These are phyloP conservation scores for Yamagishiella unicocca DNA, from an alignment of 139 green algal genomes.

Conservation along the genomic window DNA sequence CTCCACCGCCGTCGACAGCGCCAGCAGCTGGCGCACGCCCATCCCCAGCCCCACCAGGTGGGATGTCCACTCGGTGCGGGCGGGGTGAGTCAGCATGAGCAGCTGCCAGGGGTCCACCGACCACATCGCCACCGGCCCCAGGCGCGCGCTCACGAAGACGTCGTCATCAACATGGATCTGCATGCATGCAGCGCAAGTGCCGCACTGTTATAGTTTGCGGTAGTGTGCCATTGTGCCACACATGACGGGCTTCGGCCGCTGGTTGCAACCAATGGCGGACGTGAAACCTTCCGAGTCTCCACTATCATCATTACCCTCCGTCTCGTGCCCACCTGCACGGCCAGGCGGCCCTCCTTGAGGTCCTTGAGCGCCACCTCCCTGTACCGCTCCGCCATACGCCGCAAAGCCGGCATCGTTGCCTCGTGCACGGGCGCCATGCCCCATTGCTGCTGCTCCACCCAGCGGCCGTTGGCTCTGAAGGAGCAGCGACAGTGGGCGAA, in stretches of 20 bases:
- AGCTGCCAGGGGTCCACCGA: slow-evolving; percentile 27
- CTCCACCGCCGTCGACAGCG: slow-evolving; percentile 36
- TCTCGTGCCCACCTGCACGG: slow-evolving; percentile 38
- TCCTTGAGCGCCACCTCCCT: slow-evolving; percentile 23
- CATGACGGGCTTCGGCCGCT: no score
- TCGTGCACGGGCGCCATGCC: slow-evolving; percentile 26
- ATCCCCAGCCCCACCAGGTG: slow-evolving; percentile 41
- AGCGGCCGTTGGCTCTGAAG: slow-evolving; percentile 36
- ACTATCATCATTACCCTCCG: no score
- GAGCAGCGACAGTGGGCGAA: no score
- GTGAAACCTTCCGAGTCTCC: no score
- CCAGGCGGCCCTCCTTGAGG: slow-evolving; percentile 11
- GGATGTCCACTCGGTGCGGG: slow-evolving; percentile 11
- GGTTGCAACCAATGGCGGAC: no score
- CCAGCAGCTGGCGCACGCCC: slow-evolving; percentile 42
- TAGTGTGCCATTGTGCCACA: no score
- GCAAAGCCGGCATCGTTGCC: neutral
- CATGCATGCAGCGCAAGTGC: no score
- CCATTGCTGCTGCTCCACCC: slow-evolving; percentile 38
- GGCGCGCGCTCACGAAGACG: neutral
- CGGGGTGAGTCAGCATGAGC: slow-evolving; percentile 19
- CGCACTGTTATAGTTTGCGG: no score
- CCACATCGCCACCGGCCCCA: slow-evolving; percentile 21
- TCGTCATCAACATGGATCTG: slow-evolving; percentile 45
- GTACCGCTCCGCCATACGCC: slow-evolving; percentile 13